A percentile compares a stretch with the other conserved stretches of the same genome.
phyloP scores from a whole-genome alignment of 352 stramenopile species.

The Aphanomyces cochlioides region DNA sequence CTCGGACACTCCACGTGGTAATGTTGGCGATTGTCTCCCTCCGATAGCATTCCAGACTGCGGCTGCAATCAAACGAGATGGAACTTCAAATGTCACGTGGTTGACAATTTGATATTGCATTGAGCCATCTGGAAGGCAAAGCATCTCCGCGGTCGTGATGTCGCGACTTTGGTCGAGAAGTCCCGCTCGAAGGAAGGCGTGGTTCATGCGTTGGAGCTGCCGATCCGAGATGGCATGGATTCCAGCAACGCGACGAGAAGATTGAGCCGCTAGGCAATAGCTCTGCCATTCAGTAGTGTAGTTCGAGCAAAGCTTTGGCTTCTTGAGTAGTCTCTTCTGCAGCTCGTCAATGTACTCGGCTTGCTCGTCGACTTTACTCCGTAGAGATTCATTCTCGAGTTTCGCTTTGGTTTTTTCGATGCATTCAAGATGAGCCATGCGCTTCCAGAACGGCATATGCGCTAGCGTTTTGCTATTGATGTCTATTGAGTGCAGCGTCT shows the following conservation, averaged over 20 bases:
- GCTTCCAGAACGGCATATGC: not conserved
- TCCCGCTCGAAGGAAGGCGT: not conserved
- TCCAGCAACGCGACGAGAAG: not conserved
- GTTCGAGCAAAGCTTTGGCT: slow-evolving; percentile 1
- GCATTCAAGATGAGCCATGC: not conserved
- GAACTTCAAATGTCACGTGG: not conserved
- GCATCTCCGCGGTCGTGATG: not conserved
- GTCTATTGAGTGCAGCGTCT: too few relatives aligned
- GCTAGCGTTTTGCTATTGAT: too few relatives aligned
- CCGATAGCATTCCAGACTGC: not conserved
- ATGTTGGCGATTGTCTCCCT: not conserved
- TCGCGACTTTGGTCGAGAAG: not conserved
- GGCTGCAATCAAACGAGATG: not conserved
- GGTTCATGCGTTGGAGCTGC: not conserved
- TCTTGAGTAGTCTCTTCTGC: slow-evolving; percentile 15
- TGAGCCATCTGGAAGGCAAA: not conserved
- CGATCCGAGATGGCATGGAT: slow-evolving; percentile 20
- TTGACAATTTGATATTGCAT: not conserved
- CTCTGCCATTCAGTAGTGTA: not conserved
- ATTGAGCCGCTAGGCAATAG: not conserved
- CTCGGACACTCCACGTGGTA: not conserved
- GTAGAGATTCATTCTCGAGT: slow-evolving; percentile 10
- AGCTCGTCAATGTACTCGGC: slow-evolving; percentile 13
- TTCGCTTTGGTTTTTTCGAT: not conserved
- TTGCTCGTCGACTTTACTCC: not conserved